Conservation (phyloP, 371 early-diverging fungal species). For the Mucor saturninus region DNA sequence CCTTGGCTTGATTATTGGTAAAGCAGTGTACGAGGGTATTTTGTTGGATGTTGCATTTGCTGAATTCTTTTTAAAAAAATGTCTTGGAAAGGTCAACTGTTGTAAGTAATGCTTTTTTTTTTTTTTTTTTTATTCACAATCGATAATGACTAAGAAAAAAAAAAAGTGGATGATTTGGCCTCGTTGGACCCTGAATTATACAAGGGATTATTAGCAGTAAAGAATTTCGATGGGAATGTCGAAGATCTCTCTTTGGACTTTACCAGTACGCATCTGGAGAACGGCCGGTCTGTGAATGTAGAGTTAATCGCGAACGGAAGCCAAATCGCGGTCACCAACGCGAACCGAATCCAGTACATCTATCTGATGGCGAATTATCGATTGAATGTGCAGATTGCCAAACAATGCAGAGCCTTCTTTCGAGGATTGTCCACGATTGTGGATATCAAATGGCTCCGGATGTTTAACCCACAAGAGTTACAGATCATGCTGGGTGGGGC, state of each 20-base stretch:
- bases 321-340: conserved; percentile 77
- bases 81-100: conserved; percentile 76
- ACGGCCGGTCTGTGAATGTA: conserved; percentile 60
- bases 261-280: conserved; percentile 72
- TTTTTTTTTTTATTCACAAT: conserved; percentile 1
- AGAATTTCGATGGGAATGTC: conserved; percentile 78
- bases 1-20: conserved; percentile 91
- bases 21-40: conserved; percentile 93
- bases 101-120: conserved; percentile 44
- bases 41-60: conserved; percentile 93
- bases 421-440: conserved; percentile 82
- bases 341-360: conserved; percentile 82
- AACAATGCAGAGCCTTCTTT: conserved; percentile 86
- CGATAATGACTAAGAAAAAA: background rate
- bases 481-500: conserved; percentile 91
- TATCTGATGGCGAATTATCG: conserved; percentile 84
- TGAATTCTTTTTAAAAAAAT: conserved; percentile 88
- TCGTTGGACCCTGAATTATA: conserved; percentile 89
- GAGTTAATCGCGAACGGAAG: conserved; percentile 83
- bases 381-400: conserved; percentile 78
- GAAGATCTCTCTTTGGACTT: conserved; percentile 84
- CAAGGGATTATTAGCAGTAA: conserved; percentile 78
- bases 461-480: conserved; percentile 89
- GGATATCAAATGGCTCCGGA: conserved; percentile 76
- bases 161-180: conserved; percentile 83